A percentile compares a stretch with the other conserved stretches of the same genome.
phyloP scores from a whole-genome alignment of 1,284 basidiomycete genomes.

The Flammula alnicola region DNA sequence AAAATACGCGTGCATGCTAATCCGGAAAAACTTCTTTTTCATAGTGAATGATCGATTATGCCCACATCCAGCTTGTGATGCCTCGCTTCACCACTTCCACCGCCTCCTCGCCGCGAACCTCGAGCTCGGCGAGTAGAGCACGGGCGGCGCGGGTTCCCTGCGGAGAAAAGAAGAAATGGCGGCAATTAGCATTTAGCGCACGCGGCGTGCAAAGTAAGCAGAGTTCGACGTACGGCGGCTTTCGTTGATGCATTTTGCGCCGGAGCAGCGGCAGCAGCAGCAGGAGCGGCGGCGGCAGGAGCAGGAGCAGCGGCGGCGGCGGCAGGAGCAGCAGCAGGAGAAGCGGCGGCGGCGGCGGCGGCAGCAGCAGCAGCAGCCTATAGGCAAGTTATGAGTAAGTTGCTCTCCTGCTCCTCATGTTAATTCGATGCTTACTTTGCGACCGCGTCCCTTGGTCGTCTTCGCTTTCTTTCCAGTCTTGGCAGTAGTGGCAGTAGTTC shows the following conservation, averaged over 20 bases:
- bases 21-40: too few species aligned
- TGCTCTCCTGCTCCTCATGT: background rate
- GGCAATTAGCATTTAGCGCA: background rate
- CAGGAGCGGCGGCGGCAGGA: background rate
- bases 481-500: constrained; percentile 14
- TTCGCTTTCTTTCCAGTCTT: constrained; percentile 16
- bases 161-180: background rate
- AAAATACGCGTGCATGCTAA: constrained; percentile 9
- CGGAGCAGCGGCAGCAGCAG: background rate
- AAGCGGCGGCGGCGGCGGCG: background rate
- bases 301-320: background rate
- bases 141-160: constrained; percentile 41
- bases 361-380: background rate
- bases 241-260: background rate
- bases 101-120: constrained; percentile 28
- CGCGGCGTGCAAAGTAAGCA: too few species aligned
- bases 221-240: background rate
- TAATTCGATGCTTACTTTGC: background rate
- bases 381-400: too few species aligned
- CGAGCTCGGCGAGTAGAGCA: constrained; percentile 33
- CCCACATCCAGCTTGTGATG: constrained; percentile 35
- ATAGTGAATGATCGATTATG: too few species aligned
- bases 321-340: background rate
- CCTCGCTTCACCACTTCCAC: constrained; percentile 29
- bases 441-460: constrained; percentile 7